Conservation (phyloP, 805 yeast species). For the Cyberlindnera subsufficiens region DNA sequence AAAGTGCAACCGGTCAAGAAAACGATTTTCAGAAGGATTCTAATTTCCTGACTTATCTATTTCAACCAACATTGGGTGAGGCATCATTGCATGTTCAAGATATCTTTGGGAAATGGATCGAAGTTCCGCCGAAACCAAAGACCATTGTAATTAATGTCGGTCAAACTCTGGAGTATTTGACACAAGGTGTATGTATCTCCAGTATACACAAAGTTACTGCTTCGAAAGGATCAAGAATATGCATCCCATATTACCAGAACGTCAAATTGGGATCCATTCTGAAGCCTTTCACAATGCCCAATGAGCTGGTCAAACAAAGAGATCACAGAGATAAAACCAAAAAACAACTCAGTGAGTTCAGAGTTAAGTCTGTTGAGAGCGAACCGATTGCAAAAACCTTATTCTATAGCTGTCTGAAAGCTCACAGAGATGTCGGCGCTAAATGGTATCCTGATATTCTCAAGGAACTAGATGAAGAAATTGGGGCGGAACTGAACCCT, state of each 20-base stretch:
- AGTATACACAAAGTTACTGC: slow-evolving; percentile 37
- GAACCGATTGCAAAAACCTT: slow-evolving; percentile 41
- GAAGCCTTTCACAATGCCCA: slow-evolving; percentile 31
- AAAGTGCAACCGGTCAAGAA: slow-evolving; percentile 33
- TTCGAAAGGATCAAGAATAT: slow-evolving; percentile 27
- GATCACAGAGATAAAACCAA: slow-evolving; percentile 32
- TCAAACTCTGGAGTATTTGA: slow-evolving; percentile 40
- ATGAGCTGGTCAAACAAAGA: slow-evolving; percentile 24
- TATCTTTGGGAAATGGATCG: slow-evolving; percentile 41
- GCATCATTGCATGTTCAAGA: slow-evolving; percentile 40
- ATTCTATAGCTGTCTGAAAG: slow-evolving; percentile 37
- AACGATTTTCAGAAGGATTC: slow-evolving; percentile 51
- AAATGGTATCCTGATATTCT: slow-evolving; percentile 38
- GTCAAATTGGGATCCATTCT: slow-evolving; percentile 26
- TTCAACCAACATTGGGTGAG: slow-evolving; percentile 45
- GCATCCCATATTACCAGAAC: slow-evolving; percentile 42
- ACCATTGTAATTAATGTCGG: slow-evolving; percentile 43
- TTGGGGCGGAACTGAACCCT: slow-evolving; percentile 37
- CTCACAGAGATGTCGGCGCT: slow-evolving; percentile 41
- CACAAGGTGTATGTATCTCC: slow-evolving; percentile 42
- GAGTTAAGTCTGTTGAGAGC: slow-evolving; percentile 12
- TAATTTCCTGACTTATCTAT: slow-evolving; percentile 52
- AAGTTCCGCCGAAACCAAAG: slow-evolving; percentile 31
- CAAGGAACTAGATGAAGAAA: slow-evolving; percentile 39
- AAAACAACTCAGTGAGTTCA: slow-evolving; percentile 18